These are phyloP conservation scores for Chenopodium suecicum DNA, from an alignment of 148 eudicot species.

Conservation along the genomic window DNA sequence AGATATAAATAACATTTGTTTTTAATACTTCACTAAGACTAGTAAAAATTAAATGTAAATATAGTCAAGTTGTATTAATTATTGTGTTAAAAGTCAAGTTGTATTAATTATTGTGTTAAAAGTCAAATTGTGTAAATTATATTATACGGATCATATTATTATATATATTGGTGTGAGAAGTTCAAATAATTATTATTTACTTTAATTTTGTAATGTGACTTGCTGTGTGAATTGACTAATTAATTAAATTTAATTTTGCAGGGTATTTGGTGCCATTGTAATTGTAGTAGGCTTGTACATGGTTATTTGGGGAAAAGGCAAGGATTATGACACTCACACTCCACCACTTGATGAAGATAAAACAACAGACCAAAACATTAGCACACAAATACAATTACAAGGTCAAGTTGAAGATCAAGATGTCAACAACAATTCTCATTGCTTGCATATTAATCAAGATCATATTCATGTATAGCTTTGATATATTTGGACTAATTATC, in stretches of 20 bases:
- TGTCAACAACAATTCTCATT: not conserved
- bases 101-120: too few species aligned
- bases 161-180: too few species aligned
- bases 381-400: not conserved
- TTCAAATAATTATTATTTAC: not conserved
- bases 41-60: too few species aligned
- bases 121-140: too few species aligned
- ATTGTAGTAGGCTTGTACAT: constrained; percentile 33
- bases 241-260: not conserved
- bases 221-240: not conserved
- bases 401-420: not conserved
- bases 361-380: not conserved
- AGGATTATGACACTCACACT: constrained; percentile 22
- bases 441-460: constrained; percentile 3
- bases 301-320: constrained; percentile 39
- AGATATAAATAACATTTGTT: too few species aligned
- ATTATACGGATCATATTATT: too few species aligned
- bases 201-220: not conserved
- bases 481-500: not conserved
- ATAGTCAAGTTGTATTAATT: too few species aligned
- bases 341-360: constrained; percentile 11
- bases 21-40: too few species aligned
- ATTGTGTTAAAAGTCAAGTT: too few species aligned
- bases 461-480: constrained; percentile 5
- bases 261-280: constrained; percentile 30